Base-by-base conservation (phyloP, 1,284 basidiomycete species). In the Ceratobasidium sp. region DNA sequence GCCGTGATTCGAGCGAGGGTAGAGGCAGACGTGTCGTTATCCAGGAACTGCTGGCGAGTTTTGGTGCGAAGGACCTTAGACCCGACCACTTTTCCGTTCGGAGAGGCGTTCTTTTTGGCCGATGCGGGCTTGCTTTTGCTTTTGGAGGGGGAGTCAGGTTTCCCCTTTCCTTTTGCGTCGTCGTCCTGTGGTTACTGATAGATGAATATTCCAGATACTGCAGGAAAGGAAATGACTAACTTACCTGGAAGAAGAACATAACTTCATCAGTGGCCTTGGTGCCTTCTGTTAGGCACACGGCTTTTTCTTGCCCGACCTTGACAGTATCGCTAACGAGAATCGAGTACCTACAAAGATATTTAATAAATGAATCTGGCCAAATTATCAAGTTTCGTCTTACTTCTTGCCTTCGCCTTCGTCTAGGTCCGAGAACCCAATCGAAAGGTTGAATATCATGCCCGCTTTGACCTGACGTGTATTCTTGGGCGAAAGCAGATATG, bases 241-340 rank as follows among this genome's bases (percentile, higher is more conserved):
- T 62, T 65, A 74, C 69, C 31, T 75, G 84, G 76, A 87, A 83
- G 86, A 95, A 97, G 85, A 98, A 96, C 74, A 98, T 86, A 0
- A 94, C 92, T 76, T 98, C 95, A 79, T 94, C 94, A 54, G 90
- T 84, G 37, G 88, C 89, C 79, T 93, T 95, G 68, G 90, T 87
- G 5, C 94, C 95, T 75, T 95, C 92, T 0, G 95, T 97, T 54
- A 98, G 85, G 76, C 92, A 87, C 2, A 86, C 84, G 1, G 90
- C 89, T 73, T 88, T 90, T 72, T 90, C 88, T 53, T 87, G 81
- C 46, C 90, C 92, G 61, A 98, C 84, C 77, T 91, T 90, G 75
- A 98, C 88, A 0, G 96, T 98, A 81, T 98, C 97, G 14, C 91
- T 90, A 46, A 98, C 85, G 69, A 94, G 91, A n/a, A 98, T 84